Percentiles rank a stretch among this genome's conserved stretches.
phyloP scores from a whole-genome alignment of 2,329 filamentous ascomycete genomes.

The Fusarium incarnatum region DNA sequence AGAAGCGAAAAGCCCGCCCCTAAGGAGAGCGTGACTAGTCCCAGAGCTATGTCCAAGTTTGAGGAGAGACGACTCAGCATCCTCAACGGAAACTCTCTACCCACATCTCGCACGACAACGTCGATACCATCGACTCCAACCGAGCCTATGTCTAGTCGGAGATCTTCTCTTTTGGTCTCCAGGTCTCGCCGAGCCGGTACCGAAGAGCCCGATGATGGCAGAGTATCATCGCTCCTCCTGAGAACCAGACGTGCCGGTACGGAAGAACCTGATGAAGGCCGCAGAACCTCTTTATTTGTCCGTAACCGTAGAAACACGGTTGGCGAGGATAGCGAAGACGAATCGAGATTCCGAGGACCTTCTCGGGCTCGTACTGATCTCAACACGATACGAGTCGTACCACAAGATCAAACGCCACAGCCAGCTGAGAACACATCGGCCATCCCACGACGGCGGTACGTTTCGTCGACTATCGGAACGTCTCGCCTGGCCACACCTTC shows the following conservation, averaged over 20 bases:
- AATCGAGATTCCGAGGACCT: conserved; percentile 64
- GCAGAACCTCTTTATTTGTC: conserved; percentile 57
- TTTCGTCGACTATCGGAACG: conserved; percentile 59
- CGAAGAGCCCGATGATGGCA: conserved; percentile 62
- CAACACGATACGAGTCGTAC: conserved; percentile 51
- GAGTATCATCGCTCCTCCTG: conserved; percentile 56
- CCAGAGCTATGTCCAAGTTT: conserved; percentile 62
- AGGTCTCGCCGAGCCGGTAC: conserved; percentile 59
- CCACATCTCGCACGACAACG: conserved; percentile 58
- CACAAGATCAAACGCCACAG: conserved; percentile 45
- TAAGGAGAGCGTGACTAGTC: conserved; percentile 55
- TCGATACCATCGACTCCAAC: conserved; percentile 56
- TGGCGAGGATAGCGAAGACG: conserved; percentile 61
- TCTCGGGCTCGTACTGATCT: conserved; percentile 70
- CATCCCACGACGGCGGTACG: conserved; percentile 65
- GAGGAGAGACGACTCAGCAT: conserved; percentile 65
- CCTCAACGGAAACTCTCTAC: conserved; percentile 58
- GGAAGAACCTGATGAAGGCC: conserved; percentile 62
- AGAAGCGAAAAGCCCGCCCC: conserved; percentile 55
- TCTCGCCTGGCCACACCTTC: conserved; percentile 59
- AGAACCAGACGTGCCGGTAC: conserved; percentile 60
- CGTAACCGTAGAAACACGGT: conserved; percentile 61
- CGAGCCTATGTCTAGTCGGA: conserved; percentile 56
- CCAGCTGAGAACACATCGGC: conserved; percentile 38
- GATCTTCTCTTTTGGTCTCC: conserved; percentile 62